A percentile compares a stretch with the other conserved stretches of the same genome.
phyloP scores from a whole-genome alignment of 805 yeast species.

The Alloascoidea hylecoeti region DNA sequence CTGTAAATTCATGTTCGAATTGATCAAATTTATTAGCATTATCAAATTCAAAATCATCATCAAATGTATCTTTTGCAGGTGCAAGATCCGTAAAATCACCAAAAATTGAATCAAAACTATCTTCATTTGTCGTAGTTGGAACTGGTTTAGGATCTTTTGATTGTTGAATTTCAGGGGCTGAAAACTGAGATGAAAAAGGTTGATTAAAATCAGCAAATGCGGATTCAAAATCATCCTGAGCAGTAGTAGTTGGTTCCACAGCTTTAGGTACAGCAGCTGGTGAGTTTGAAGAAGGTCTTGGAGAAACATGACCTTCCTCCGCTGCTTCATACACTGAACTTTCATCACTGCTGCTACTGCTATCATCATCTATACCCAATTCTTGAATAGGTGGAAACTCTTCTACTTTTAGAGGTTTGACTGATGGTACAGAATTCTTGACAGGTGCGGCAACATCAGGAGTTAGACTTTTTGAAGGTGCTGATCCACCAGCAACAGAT shows the following conservation, averaged over 20 bases:
- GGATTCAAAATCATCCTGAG: conserved; percentile 6
- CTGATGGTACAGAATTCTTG: background rate
- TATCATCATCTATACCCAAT: conserved; percentile 19
- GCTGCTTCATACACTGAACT: conserved; percentile 6
- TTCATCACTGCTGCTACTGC: conserved; percentile 1
- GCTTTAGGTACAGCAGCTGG: conserved; percentile 7
- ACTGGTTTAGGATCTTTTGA: too few relatives aligned
- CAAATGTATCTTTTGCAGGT: too few relatives aligned
- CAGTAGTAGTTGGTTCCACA: conserved; percentile 8
- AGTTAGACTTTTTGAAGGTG: background rate
- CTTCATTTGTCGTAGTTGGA: too few relatives aligned
- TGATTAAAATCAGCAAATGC: conserved; percentile 3
- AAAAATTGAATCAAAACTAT: too few relatives aligned
- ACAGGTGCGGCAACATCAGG: too few relatives aligned
- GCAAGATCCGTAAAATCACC: too few relatives aligned
- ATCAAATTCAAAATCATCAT: too few relatives aligned
- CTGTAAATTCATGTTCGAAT: too few relatives aligned
- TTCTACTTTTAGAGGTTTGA: conserved; percentile 15
- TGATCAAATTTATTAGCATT: too few relatives aligned
- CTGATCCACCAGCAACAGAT: background rate
- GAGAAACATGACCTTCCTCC: conserved; percentile 11
- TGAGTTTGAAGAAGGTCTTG: conserved; percentile 3
- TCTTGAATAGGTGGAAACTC: conserved; percentile 56
- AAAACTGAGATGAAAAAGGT: too few relatives aligned
- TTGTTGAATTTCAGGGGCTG: too few relatives aligned